Evolutionary conservation across 2,329 filamentous ascomycete species (phyloP).

Genomic region (Cryphonectria japonica): DNA sequence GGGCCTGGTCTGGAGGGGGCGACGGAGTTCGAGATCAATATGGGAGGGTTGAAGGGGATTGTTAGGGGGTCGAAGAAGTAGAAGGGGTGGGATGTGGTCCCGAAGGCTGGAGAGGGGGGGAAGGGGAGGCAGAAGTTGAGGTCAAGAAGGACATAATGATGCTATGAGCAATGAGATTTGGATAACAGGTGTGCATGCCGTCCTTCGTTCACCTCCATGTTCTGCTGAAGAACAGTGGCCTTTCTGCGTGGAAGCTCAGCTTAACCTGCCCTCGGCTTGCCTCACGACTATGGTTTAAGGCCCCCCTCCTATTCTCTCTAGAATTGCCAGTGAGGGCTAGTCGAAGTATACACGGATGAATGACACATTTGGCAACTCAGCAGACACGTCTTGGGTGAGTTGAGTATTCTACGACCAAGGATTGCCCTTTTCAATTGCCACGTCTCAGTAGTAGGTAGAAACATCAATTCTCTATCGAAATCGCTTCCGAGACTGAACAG

Average conservation of each 20-base stretch:
- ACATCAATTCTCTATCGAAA: not conserved
- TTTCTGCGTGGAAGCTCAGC: not conserved
- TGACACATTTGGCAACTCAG: not conserved
- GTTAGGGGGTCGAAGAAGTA: conserved; percentile 3
- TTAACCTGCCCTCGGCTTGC: not conserved
- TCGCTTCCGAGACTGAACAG: not conserved
- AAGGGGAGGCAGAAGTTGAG: no score
- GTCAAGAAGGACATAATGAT: not conserved
- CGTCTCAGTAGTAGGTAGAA: not conserved
- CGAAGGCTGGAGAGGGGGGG: no score
- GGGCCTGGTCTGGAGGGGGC: conserved; percentile 54
- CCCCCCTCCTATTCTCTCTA: not conserved
- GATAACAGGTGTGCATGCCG: no score
- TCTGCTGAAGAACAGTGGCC: not conserved
- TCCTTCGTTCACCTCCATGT: not conserved
- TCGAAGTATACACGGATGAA: no score
- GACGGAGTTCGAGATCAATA: conserved; percentile 76
- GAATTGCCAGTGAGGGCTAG: not conserved
- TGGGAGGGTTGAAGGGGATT: conserved; percentile 59
- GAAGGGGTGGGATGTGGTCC: no score
- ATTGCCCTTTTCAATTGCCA: not conserved
- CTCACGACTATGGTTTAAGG: not conserved
- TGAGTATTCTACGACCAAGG: not conserved
- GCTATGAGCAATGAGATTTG: conserved; percentile 5
- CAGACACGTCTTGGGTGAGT: not conserved